Evolutionary conservation across 805 yeast genomes (phyloP), one percentile per base, ranked within the genome.

Genomic region (Wickerhamiella vanderwaltii): DNA sequence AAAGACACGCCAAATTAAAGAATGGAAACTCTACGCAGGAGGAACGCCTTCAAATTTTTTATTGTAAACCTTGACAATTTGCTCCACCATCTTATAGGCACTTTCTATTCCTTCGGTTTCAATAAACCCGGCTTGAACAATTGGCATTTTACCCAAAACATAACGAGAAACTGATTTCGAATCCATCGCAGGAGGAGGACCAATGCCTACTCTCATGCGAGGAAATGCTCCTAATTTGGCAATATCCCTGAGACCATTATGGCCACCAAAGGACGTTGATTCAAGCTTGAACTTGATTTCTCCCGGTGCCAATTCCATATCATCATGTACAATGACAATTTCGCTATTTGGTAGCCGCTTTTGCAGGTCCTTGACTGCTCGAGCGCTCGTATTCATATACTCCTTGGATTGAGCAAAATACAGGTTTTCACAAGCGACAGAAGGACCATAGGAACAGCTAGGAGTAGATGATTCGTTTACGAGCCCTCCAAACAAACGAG

Each of bases 171-270:
- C 79, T 1, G 47, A 55, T 0, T 59, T 54, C 6, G 64, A 59
- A 31, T 65, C 66, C 39, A 72, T 64, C 5, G 61, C 52, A 5
- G 58, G 61, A 1, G 87, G 79, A 42, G 81, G 64, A 1, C 84
- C 94, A 12, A 87, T 80, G 0, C 96, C 96, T 6, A 86, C 65
- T 13, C 79, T 73, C 11, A 86, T 54, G 39, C 83, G 72, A n/a
- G 73, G 67, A 53, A 77, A 83, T 13, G 64, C 66, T 26, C 66
- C 64, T n/a, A 45, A 20, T 20, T 47, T 53, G 0, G 78, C 77
- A 3, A 87, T 68, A 30, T 79, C 72, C 46, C 69, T 69, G 20
- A 87, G 64, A 0, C 95, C 96, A 54, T 84, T 85, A 53, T 87
- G 97, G 0, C 95, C 95, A 34, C 91, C 65, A 12, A 76, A 67